Base-by-base conservation (phyloP, 1,139 yeast genomes). In the Diutina mesorugosa region DNA sequence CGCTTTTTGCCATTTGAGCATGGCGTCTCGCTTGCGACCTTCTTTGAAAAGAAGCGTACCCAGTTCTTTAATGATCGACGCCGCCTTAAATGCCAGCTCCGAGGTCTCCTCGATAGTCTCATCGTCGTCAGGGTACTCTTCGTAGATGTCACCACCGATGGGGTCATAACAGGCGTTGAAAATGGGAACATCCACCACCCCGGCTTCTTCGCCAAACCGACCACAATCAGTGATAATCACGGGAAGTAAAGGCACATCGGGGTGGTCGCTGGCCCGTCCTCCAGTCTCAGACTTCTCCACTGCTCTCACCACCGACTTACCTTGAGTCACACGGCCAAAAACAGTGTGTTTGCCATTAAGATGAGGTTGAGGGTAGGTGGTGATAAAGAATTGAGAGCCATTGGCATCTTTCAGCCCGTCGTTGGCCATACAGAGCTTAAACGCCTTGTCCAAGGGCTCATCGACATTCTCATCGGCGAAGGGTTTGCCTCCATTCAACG, bases 301-400 rank as follows among this genome's bases (percentile, higher is more conserved):
- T 46, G 81, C 82, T 61, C 91, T 73, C 0, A 89, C 74, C 2
- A 87, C 84, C 0, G 90, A 82, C 66, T 87, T 85, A 0, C 96
- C 96, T 18, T 61, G 66, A 16, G 65, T 60, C 0, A 79, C 83
- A 58, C 69, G 74, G 1, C 97, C 97, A 69, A 90, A 86, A 0
- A 89, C 83, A 0, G 93, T 77, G 65, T 89, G 93, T 62, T 85
- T 85, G 0, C 88, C 87, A 51, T 79, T 81, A 56, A 90, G 71
- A 67, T 90, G 96, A 0, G 88, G 85, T 21, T 85, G 80, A 0
- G 90, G 79, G 56, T 75, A 77, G 0, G 91, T 84, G 4, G 89
- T 83, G 55, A 90, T 85, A 66, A 89, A 90, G 64, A 90, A 90
- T 66, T 88, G 96, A 0, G 91, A 83, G 12, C 83, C 79, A 62